A percentile compares a stretch with the other conserved stretches of the same genome.
These are phyloP conservation scores for Aspergillus brunneoviolaceus DNA, from an alignment of 2,329 filamentous ascomycete species.

Conservation along the genomic window DNA sequence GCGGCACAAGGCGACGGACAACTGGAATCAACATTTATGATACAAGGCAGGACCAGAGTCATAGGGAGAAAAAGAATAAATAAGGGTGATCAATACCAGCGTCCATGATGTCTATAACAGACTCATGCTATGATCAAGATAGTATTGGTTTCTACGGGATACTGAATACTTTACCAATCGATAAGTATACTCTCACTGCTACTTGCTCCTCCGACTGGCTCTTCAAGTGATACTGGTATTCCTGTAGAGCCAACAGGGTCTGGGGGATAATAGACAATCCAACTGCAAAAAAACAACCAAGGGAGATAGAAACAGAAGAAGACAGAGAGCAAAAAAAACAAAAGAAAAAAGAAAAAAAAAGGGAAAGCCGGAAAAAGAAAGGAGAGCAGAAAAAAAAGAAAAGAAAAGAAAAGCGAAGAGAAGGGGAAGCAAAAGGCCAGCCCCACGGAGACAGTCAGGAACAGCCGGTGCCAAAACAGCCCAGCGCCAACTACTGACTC, in stretches of 20 bases:
- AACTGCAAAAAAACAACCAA: background rate
- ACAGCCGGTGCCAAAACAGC: conserved; percentile 17
- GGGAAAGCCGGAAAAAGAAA: background rate
- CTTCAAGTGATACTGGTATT: background rate
- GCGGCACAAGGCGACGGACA: background rate
- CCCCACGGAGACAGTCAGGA: conserved; percentile 20
- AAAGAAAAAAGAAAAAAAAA: background rate
- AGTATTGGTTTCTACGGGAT: background rate
- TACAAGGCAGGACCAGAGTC: background rate
- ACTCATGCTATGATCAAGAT: background rate
- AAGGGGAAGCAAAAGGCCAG: conserved; percentile 8
- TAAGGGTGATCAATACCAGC: background rate
- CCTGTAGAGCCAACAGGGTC: background rate
- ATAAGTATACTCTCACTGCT: background rate
- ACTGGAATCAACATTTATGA: background rate
- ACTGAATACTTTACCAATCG: background rate
- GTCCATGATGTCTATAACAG: background rate
- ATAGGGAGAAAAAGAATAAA: background rate
- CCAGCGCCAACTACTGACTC: conserved; percentile 9
- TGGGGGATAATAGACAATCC: background rate
- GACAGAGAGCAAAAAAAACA: background rate
- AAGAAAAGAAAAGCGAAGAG: conserved; percentile 3
- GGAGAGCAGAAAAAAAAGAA: background rate
- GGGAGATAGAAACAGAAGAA: background rate
- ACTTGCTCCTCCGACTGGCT: background rate